phyloP scores from a whole-genome alignment of 169 alveolate species.

The Theileria annulata region DNA sequence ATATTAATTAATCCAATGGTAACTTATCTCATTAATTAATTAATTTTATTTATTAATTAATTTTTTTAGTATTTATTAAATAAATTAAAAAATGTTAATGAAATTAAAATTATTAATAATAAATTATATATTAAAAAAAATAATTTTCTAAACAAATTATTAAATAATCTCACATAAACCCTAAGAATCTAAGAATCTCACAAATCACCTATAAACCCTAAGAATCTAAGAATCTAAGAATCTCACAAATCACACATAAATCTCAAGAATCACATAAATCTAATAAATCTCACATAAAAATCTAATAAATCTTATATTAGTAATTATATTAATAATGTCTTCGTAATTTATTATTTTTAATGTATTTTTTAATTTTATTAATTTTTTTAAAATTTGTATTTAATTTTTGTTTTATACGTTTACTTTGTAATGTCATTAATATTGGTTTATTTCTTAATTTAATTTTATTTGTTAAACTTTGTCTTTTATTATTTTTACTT shows the following conservation, averaged over 20 bases:
- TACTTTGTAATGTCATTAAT: conserved; percentile 73
- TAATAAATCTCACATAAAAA: too few species aligned
- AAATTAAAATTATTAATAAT: background rate
- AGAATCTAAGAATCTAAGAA: too few species aligned
- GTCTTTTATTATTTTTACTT: conserved; percentile 61
- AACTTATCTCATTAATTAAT: background rate
- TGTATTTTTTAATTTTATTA: conserved; percentile 45
- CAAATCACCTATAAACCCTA: too few species aligned
- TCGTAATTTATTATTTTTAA: conserved; percentile 49
- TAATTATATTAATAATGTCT: conserved; percentile 21
- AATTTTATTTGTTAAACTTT: conserved; percentile 73
- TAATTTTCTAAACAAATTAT: background rate
- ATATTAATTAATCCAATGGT: conserved; percentile 6
- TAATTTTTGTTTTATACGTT: conserved; percentile 29
- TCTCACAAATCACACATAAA: too few species aligned
- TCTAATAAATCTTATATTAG: too few species aligned
- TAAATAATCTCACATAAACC: background rate
- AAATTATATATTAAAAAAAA: background rate
- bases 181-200: background rate
- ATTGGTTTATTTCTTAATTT: conserved; percentile 76
- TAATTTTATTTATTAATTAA: background rate
- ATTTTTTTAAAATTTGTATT: conserved; percentile 35
- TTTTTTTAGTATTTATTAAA: background rate
- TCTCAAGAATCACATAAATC: too few species aligned
- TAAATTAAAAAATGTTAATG: background rate